Evolutionary conservation across 352 stramenopile species (phyloP), one percentile per base, ranked within the genome.

Genomic region (Pythium monospermum): DNA sequence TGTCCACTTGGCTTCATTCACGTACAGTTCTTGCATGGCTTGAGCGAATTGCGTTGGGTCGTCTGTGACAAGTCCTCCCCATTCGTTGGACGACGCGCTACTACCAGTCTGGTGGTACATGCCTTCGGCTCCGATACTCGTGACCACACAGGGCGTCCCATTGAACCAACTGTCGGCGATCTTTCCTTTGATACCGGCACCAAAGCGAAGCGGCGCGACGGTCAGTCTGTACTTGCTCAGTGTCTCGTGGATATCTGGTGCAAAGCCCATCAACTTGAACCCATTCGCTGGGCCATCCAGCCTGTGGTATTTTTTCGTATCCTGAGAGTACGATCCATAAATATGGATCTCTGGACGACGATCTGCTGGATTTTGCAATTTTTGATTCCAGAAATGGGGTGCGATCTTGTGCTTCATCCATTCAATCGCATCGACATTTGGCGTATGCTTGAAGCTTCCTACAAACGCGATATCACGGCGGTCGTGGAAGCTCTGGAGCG

Each of bases 101-200:
- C 30, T 6, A 4, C 42, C 8, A 8, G 28, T 19, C n/a, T 39
- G 11, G 7, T 49, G 56, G 25, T 58, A 48, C 71, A 96, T 96
- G 8, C 88, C 91, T 54, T 98, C 93, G 1, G 80, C 71, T 3
- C 91, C 93, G 37, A 98, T 82, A 0, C 75, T 76, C 8, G 91
- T 97, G 4, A 83, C 83, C 4, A 97, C 80, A 13, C 94, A 95
- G 1, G 93, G 93, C 32, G 87, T 93, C 4, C 90, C 88, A 47
- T 77, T 77, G 28, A 78, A 82, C 93, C 93, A 98, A 57, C 86
- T 87, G 58, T 98, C 91, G 2, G 91, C 74, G 51, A 98, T 96
- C 62, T 98, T 98, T 19, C 93, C 93, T 61, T 98, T 98, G 55
- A 98, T 96, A 2, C 93, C 93, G 2, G 91, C 91, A 25, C 93